Conservation (phyloP, 2,329 filamentous ascomycete genomes). For the Coniella vitis region DNA sequence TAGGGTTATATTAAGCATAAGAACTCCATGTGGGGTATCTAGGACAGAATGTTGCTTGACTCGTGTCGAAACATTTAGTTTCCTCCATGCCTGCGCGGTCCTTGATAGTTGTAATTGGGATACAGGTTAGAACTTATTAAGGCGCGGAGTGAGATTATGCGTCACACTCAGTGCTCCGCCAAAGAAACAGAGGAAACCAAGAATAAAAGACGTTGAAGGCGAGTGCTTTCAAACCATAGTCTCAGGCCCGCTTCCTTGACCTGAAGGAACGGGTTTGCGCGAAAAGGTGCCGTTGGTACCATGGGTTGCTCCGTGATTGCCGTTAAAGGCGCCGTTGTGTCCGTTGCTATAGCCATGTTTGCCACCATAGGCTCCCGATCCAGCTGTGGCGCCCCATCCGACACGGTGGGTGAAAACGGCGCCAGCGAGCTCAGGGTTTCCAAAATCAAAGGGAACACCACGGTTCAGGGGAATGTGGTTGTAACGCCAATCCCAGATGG, state of each 20-base stretch:
- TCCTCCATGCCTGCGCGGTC: no score
- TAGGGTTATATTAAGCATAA: no score
- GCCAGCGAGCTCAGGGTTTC: constrained; percentile 18
- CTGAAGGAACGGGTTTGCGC: constrained; percentile 9
- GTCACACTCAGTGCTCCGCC: no score
- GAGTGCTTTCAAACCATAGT: constrained; percentile 13
- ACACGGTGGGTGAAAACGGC: constrained; percentile 22
- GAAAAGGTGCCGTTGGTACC: constrained; percentile 5
- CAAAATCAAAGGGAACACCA: constrained; percentile 26
- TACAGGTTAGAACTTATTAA: no score
- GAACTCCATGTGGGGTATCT: no score
- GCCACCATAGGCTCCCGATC: background rate
- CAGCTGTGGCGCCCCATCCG: constrained; percentile 18
- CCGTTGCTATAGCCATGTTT: background rate
- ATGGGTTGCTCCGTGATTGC: background rate
- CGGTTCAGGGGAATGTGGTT: constrained; percentile 58
- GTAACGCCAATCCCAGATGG: constrained; percentile 62
- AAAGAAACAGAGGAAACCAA: no score
- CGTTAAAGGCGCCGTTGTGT: background rate
- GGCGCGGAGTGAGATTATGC: no score
- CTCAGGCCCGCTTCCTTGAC: background rate
- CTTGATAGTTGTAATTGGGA: no score
- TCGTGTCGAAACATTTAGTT: no score
- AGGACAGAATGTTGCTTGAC: no score
- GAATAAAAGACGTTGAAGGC: no score